phyloP scores from a whole-genome alignment of 805 yeast species.

The Candida vaughaniae region DNA sequence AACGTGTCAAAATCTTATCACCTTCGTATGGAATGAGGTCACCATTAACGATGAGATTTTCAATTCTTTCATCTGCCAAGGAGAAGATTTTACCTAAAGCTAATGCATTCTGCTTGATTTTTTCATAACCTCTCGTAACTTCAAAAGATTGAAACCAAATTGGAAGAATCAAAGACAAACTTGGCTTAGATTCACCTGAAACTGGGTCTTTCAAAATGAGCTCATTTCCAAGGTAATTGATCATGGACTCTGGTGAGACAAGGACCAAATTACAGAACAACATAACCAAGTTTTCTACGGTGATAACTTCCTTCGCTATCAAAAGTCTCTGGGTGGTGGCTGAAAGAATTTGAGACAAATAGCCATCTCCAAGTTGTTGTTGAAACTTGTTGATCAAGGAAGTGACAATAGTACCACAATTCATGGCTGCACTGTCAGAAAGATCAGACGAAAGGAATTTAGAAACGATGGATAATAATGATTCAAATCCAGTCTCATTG shows the following conservation, averaged over 20 bases:
- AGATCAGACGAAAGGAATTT: conserved; percentile 69
- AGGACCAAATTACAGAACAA: conserved; percentile 74
- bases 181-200: conserved; percentile 26
- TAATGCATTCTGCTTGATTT: conserved; percentile 61
- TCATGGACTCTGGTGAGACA: conserved; percentile 59
- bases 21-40: conserved; percentile 62
- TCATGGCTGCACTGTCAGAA: conserved; percentile 79
- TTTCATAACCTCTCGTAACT: conserved; percentile 73
- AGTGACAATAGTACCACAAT: conserved; percentile 66
- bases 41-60: conserved; percentile 66
- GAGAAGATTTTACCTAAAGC: conserved; percentile 71
- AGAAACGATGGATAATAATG: conserved; percentile 62
- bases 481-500: conserved; percentile 47
- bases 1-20: conserved; percentile 77
- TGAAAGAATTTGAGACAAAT: conserved; percentile 57
- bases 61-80: conserved; percentile 54
- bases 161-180: conserved; percentile 58
- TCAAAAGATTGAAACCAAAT: conserved; percentile 86
- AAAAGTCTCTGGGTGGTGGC: conserved; percentile 71
- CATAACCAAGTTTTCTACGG: conserved; percentile 73
- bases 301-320: conserved; percentile 63
- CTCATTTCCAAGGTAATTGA: conserved; percentile 53
- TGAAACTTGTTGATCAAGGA: conserved; percentile 56
- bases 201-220: conserved; percentile 25
- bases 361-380: conserved; percentile 34